Percentiles rank a stretch among this genome's conserved stretches.
These are phyloP conservation scores for Suillus sp. DNA, from an alignment of 768 basidiomycete genomes.

Conservation along the genomic window DNA sequence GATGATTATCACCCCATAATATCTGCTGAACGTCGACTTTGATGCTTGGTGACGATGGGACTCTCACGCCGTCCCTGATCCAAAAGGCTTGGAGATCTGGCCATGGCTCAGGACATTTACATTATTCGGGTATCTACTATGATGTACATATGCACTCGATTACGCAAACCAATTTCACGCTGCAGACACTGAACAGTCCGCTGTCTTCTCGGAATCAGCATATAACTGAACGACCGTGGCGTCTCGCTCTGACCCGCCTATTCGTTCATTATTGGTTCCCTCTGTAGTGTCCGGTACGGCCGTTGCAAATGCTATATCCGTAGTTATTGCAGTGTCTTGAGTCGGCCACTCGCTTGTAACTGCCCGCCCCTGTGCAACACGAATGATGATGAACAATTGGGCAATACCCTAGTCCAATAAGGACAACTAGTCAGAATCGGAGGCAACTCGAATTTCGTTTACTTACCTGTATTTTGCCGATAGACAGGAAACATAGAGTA, in stretches of 20 bases:
- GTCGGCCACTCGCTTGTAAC: constrained; percentile 15
- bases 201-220: not conserved
- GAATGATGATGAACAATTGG: constrained; percentile 37
- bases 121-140: not conserved
- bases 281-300: not conserved
- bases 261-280: not conserved
- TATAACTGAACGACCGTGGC: no score
- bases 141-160: not conserved
- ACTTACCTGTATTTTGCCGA: constrained; percentile 36
- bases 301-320: not conserved
- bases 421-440: not conserved
- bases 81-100: not conserved
- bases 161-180: not conserved
- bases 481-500: constrained; percentile 28
- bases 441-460: not conserved
- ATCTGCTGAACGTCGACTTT: not conserved
- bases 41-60: not conserved
- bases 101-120: not conserved
- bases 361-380: constrained; percentile 35
- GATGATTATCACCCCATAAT: no score
- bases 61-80: not conserved
- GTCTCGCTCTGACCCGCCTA: not conserved
- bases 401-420: constrained; percentile 32
- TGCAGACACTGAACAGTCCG: not conserved
- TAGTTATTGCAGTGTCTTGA: not conserved